Conservation (phyloP, 2,329 filamentous ascomycete species). For the Rasamsonia emersonii region DNA sequence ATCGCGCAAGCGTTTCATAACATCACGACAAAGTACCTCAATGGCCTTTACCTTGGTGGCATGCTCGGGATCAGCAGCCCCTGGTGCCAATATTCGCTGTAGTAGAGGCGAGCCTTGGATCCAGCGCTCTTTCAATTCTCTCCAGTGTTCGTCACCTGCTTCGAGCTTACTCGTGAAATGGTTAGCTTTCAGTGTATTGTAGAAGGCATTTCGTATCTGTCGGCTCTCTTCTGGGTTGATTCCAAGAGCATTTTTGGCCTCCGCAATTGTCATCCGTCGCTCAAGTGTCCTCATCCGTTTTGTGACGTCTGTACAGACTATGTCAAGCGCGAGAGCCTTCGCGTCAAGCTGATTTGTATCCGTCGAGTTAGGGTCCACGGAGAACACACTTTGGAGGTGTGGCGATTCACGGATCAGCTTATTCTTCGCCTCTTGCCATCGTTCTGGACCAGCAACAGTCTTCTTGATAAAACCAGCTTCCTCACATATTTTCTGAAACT, state of each 20-base stretch:
- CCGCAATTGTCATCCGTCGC: constrained; percentile 60
- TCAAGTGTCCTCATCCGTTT: constrained; percentile 64
- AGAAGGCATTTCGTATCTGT: constrained; percentile 57
- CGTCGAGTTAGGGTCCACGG: constrained; percentile 41
- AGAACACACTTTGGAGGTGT: constrained; percentile 56
- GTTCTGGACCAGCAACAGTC: constrained; percentile 61
- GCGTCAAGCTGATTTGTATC: constrained; percentile 51
- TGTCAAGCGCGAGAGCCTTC: constrained; percentile 63
- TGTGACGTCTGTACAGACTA: constrained; percentile 73
- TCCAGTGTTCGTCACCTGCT: constrained; percentile 63
- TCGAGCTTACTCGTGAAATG: constrained; percentile 67
- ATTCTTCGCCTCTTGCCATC: constrained; percentile 64
- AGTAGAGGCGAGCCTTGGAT: constrained; percentile 50
- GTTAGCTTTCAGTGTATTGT: constrained; percentile 55
- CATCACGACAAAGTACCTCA: constrained; percentile 64
- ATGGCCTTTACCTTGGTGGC: constrained; percentile 54
- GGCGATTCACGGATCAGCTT: constrained; percentile 55
- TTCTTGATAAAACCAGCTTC: constrained; percentile 64
- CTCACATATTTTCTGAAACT: constrained; percentile 63
- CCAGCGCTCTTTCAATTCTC: constrained; percentile 61
- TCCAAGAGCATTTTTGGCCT: constrained; percentile 64
- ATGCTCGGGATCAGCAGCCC: constrained; percentile 45
- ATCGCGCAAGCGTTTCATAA: constrained; percentile 67
- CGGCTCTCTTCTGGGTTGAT: constrained; percentile 62
- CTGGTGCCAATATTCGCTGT: constrained; percentile 45